Evolutionary conservation across 305 asterid genomes (phyloP), one percentile per base, ranked within the genome.

Genomic region (Plantago lanceolata): DNA sequence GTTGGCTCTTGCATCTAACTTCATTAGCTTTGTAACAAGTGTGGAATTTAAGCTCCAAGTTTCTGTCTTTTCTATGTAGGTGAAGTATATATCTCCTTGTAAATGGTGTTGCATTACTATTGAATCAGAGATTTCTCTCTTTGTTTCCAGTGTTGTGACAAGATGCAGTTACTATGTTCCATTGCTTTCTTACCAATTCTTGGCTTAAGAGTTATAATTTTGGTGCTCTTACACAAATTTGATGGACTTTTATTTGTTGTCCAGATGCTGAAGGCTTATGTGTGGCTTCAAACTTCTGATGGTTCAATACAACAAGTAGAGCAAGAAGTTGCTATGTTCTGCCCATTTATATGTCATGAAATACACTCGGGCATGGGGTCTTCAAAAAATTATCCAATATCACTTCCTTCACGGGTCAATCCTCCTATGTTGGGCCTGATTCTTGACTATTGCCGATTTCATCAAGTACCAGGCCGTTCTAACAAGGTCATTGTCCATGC

Each of bases 401-500:
- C 89, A 64, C 98, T 92, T 72, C 97, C 98, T 79, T 69, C 94
- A 57, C 84, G 93, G 50, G 94, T 92, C 75, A 85, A 77, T 76
- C 84, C 93, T 67, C 73, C 88, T 51, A 79, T 85, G 89, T 72
- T 92, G 79, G 85, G 97, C 72, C 78, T 92, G 78, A 87, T 92
- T 75, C 82, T 92, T 67, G 97, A 92, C 63, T 92, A 89, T 66
- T 89, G 96, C 74, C 84, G 85, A 62, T 89, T 92, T 78, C 98
- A 92, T 80, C 96, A 84, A 84, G 81, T 84, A 67, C 87, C 89
- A 18, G 98, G 96, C 35, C 95, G 86, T 59, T 87, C 95, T 64
- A 89, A 89, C 86, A 92, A 89, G 98, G 98, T 89, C 66, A 65
- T 31, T 54, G 52, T 61, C 33, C 44, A 16, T 68, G 16, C 58